Evolutionary conservation across 2,329 filamentous ascomycete species (phyloP), one percentile per base, ranked within the genome.

Genomic region (Alternaria postmessia): DNA sequence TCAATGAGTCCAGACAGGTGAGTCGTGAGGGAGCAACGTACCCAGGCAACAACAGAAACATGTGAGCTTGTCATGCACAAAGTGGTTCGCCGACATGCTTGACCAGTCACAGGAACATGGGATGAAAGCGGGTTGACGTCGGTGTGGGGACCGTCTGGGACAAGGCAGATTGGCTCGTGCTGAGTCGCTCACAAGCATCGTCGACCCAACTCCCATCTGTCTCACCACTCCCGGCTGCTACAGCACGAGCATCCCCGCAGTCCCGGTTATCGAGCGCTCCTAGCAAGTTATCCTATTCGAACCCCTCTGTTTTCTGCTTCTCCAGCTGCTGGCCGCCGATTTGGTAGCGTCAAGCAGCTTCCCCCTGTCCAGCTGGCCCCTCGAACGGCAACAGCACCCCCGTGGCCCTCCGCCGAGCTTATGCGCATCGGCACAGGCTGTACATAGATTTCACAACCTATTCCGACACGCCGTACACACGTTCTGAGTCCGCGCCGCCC

Each of bases 351-450:
- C 52, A 28, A 51, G 57, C 47, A 52, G 54, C 54, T 55, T 55
- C 43, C 53, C 48, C 53, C 38, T 46, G 55, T 53, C 22, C 56
- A 56, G 63, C 64, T 62, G 64, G 57, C 72, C 67, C 70, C 69
- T 70, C 69, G 65, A 67, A 61, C 54, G 57, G 47, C 65, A 63
- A 54, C 68, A 62, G 54, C 62, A 62, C 62, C 61, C 66, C 68
- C 67, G 61, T 65, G 56, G 56, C 47, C 57, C 60, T 69, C 70
- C 68, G 64, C 68, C 61, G 60, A 71, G 69, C 69, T 63, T 70
- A 73, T 75, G 73, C 73, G 67, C 65, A 68, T 61, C 64, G 61
- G 52, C 52, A 34, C 59, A 51, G 62, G 49, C 59, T 52, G 36
- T 59, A 65, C 51, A 60, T 62, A 66, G 57, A 59, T 54, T 59